phyloP scores from a whole-genome alignment of 306 rosid species.

The Gillenia trifoliata region DNA sequence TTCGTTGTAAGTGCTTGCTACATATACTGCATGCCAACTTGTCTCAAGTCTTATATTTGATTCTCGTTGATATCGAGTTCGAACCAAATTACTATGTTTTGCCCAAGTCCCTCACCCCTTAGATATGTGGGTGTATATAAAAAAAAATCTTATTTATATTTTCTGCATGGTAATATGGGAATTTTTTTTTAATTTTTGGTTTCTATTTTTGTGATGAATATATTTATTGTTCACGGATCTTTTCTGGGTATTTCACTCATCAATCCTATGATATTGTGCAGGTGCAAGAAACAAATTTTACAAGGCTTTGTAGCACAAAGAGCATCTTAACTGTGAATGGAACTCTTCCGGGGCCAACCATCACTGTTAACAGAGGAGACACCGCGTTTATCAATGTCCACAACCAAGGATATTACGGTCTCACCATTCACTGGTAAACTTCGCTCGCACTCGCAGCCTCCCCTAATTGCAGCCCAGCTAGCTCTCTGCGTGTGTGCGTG shows the following conservation, averaged over 20 bases:
- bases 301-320: conserved; percentile 25
- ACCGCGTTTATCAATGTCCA: conserved; percentile 10
- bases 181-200: too few species aligned
- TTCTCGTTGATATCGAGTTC: background rate
- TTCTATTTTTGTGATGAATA: too few species aligned
- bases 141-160: too few species aligned
- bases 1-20: conserved; percentile 3
- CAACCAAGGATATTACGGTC: conserved; percentile 23
- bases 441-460: background rate
- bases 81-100: too few species aligned
- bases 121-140: background rate
- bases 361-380: conserved; percentile 18
- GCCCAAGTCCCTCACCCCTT: background rate
- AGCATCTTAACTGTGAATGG: conserved; percentile 27
- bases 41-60: background rate
- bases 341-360: conserved; percentile 25
- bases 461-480: background rate
- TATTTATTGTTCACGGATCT: background rate
- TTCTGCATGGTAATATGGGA: too few species aligned
- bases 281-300: conserved; percentile 9
- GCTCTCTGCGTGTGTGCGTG: background rate
- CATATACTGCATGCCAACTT: background rate
- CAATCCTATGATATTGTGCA: background rate
- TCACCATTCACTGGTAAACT: conserved; percentile 30
- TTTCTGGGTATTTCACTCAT: background rate